Evolutionary conservation across 2,329 filamentous ascomycete genomes (phyloP), one percentile per base, ranked within the genome.

Genomic region (Aspergillus sp.): DNA sequence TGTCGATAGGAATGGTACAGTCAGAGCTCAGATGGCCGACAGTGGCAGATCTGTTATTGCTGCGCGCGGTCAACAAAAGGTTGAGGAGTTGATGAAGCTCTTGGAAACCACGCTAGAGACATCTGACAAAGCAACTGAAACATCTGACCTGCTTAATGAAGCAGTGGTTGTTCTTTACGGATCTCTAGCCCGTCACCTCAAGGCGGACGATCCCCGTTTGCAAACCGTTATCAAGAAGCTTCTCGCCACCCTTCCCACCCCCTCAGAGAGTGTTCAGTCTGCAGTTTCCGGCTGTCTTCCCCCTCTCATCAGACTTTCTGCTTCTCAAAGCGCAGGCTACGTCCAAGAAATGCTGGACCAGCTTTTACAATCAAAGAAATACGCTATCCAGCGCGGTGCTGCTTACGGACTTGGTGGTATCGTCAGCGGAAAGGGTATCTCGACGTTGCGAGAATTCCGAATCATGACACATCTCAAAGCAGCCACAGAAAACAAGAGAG

Each of bases 151-250:
- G 47, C 86, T 97, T 50, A 96, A 96, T 56, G 93, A 98, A 69
- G 93, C 94, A 12, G 90, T 98, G 41, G 90, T 98, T 55, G 93
- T 98, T 56, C 85, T 98, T 64, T 98, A 98, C 58, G 93, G 93
- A 62, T 91, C 94, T 40, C 73, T 98, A 32, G 93, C 90, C 35
- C 83, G 88, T 40, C 93, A 98, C 72, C 72, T 98, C 46, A 81
- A 86, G 53, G 69, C 82, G 6, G 89, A 90, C n/a, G 93, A 98
- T 64, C 71, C 82, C 52, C 90, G 94, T 58, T 81, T 97, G 39
- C 89, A 90, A 1, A 83, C 86, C 44, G 93, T 98, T 37, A 84
- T 98, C 40, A 85, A 91, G 54, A 82, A 90, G 49, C 75, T 98
- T 19, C 76, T 98, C 44, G 81, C 83, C 19, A 96, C 94, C 6